Evolutionary conservation across 2,329 filamentous ascomycete genomes (phyloP).

Genomic region (Diaporthe helianthi): DNA sequence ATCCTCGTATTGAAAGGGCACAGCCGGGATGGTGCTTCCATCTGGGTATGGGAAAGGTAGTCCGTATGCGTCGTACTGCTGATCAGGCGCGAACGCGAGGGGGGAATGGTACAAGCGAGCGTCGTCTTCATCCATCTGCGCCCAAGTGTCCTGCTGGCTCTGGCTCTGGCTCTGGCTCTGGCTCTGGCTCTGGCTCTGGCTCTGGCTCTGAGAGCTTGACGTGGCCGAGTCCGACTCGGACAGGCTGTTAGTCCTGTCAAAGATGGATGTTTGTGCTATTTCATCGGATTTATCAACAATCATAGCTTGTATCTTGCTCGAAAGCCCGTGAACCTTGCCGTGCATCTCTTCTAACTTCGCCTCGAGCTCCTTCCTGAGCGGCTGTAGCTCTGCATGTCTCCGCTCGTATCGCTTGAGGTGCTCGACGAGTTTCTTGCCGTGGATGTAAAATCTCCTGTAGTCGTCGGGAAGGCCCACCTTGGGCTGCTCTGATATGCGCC

Average conservation of each 20-base stretch:
- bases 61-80: slow-evolving; percentile 46
- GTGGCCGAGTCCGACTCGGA: slow-evolving; percentile 56
- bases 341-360: slow-evolving; percentile 48
- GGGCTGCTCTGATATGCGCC: slow-evolving; percentile 50
- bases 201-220: slow-evolving; percentile 46
- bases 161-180: slow-evolving; percentile 46
- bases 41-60: slow-evolving; percentile 43
- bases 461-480: slow-evolving; percentile 57
- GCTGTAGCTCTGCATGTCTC: slow-evolving; percentile 40
- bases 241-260: slow-evolving; percentile 56
- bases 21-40: slow-evolving; percentile 39
- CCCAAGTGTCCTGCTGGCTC: slow-evolving; percentile 37
- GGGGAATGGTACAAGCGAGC: slow-evolving; percentile 43
- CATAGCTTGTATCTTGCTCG: slow-evolving; percentile 48
- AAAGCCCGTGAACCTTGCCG: slow-evolving; percentile 51
- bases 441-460: slow-evolving; percentile 59
- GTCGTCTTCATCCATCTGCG: slow-evolving; percentile 40
- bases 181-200: slow-evolving; percentile 43
- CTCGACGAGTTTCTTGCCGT: slow-evolving; percentile 54
- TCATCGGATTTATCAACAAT: slow-evolving; percentile 46
- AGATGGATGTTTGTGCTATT: slow-evolving; percentile 52
- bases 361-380: slow-evolving; percentile 46
- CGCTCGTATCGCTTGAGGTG: slow-evolving; percentile 51
- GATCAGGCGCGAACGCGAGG: slow-evolving; percentile 37
- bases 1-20: slow-evolving; percentile 39